Conservation (phyloP, 106 monocot genomes). For the Ottelia alismoides region DNA sequence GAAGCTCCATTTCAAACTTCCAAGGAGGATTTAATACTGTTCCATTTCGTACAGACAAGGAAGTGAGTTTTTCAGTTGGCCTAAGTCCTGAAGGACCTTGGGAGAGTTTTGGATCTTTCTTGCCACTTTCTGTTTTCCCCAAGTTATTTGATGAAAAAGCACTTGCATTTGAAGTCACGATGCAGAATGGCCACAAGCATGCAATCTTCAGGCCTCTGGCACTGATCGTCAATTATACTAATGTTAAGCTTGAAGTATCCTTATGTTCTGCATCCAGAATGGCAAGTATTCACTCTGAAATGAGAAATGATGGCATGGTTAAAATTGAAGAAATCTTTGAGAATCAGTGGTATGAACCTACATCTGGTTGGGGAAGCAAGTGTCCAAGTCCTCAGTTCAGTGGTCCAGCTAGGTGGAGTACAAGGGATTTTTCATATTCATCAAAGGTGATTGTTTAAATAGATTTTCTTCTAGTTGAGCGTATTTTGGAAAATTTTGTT, state of each 20-base stretch:
- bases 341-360: conserved; percentile 63
- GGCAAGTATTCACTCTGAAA: conserved; percentile 8
- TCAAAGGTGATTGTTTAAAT: conserved; percentile 59
- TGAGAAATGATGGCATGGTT: conserved; percentile 4
- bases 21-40: conserved; percentile 12
- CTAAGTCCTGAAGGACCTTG: conserved; percentile 71
- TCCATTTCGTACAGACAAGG: conserved; percentile 19
- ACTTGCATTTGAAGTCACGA: conserved; percentile 74
- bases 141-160: conserved; percentile 46
- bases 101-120: conserved; percentile 62
- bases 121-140: conserved; percentile 56
- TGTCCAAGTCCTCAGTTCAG: conserved; percentile 13
- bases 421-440: conserved; percentile 57
- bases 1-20: conserved; percentile 25
- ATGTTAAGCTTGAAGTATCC: conserved; percentile 72
- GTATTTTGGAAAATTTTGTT: no score
- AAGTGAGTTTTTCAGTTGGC: conserved; percentile 65
- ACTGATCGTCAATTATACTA: conserved; percentile 54
- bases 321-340: conserved; percentile 72
- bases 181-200: conserved; percentile 74
- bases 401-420: conserved; percentile 58
- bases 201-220: conserved; percentile 72
- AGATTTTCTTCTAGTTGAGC: no score
- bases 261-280: conserved; percentile 36
- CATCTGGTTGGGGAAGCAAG: conserved; percentile 55